A percentile compares a stretch with the other conserved stretches of the same genome.
Conservation (phyloP, 1,284 basidiomycete species). For the Leccinum fuscescens region DNA sequence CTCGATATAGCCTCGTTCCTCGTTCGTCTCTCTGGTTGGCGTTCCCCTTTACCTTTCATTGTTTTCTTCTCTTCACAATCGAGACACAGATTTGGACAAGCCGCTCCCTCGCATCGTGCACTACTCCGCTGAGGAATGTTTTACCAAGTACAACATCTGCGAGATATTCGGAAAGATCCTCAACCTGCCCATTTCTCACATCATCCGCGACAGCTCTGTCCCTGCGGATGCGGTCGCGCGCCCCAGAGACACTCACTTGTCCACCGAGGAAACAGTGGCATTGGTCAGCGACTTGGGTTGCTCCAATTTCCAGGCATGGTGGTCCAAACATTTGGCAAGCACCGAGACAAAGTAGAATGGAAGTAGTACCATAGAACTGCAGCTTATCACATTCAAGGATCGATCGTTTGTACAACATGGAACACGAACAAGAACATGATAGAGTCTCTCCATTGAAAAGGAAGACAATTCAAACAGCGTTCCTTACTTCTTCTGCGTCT, state of each 20-base stretch:
- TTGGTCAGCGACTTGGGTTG: constrained; percentile 59
- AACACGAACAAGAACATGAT: neutral
- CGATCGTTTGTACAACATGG: constrained; percentile 11
- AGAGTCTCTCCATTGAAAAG: neutral
- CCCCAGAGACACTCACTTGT: constrained; percentile 70
- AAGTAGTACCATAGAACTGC: neutral
- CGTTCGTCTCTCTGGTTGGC: constrained; percentile 59
- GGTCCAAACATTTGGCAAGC: constrained; percentile 44
- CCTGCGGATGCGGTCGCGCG: constrained; percentile 65
- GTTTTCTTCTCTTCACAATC: constrained; percentile 1
- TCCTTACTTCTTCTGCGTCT: neutral
- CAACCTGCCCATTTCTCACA: constrained; percentile 60
- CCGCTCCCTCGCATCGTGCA: constrained; percentile 67
- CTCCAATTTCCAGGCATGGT: constrained; percentile 75
- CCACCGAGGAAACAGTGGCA: constrained; percentile 65
- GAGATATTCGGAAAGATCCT: constrained; percentile 70
- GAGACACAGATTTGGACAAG: constrained; percentile 35
- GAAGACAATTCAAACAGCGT: too few relatives aligned
- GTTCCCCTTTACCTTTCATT: neutral
- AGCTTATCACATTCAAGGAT: neutral
- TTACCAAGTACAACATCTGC: constrained; percentile 86
- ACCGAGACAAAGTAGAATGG: constrained; percentile 14
- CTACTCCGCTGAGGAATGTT: constrained; percentile 71
- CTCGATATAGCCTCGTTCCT: constrained; percentile 76
- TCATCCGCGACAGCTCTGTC: constrained; percentile 62